Percentiles rank a stretch among this genome's conserved stretches.
Evolutionary conservation across 257 asterid species (phyloP).

Genomic region (Plantago elongata): DNA sequence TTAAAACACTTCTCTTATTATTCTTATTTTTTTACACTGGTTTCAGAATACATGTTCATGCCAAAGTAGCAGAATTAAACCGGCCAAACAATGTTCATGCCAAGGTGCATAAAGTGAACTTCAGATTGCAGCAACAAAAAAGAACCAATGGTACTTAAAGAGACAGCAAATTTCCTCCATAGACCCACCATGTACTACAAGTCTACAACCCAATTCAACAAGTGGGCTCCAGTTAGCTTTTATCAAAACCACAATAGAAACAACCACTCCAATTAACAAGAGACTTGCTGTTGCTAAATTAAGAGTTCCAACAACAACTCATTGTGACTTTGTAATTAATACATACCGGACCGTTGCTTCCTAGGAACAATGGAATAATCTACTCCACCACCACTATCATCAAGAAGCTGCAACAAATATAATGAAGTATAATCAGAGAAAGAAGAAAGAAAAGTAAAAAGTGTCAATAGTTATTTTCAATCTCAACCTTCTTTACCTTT

Average conservation of each 20-base stretch:
- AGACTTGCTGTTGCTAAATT: background rate
- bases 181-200: constrained; percentile 21
- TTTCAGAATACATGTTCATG: constrained; percentile 13
- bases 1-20: background rate
- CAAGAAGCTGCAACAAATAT: constrained; percentile 49
- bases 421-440: constrained; percentile 1
- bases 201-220: constrained; percentile 6
- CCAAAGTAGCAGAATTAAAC: constrained; percentile 17
- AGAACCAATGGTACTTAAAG: constrained; percentile 16
- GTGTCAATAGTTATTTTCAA: background rate
- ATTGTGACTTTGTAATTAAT: background rate
- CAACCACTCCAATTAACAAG: constrained; percentile 19
- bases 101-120: constrained; percentile 15
- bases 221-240: constrained; percentile 25
- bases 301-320: background rate
- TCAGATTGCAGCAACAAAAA: constrained; percentile 10
- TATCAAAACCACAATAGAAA: constrained; percentile 15
- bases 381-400: constrained; percentile 41
- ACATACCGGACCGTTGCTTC: constrained; percentile 73
- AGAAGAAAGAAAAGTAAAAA: constrained; percentile 1
- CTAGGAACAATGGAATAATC: constrained; percentile 60
- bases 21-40: background rate
- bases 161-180: constrained; percentile 20
- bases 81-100: constrained; percentile 17
- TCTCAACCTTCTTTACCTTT: constrained; percentile 36